phyloP scores from a whole-genome alignment of 371 early-diverging fungal genomes.

The Lichtheimia ramosa region DNA sequence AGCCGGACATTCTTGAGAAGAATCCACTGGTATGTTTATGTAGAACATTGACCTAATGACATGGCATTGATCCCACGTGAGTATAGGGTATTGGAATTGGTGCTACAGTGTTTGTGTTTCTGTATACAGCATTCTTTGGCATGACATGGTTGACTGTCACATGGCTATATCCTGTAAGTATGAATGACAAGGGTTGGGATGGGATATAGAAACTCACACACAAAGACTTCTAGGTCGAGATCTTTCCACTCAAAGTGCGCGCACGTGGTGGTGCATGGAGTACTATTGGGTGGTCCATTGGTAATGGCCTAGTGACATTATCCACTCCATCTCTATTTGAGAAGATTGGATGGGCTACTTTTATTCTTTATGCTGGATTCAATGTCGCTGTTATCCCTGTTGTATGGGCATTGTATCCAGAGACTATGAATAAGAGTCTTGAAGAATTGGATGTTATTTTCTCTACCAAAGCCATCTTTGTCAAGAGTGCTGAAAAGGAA shows the following conservation, averaged over 20 bases:
- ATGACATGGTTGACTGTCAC: constrained; percentile 44
- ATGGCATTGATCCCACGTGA: background rate
- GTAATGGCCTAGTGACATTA: constrained; percentile 41
- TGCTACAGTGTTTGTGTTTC: constrained; percentile 37
- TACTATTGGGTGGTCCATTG: constrained; percentile 42
- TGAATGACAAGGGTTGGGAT: constrained; percentile 44
- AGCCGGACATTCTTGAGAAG: constrained; percentile 28
- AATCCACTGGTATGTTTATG: constrained; percentile 15
- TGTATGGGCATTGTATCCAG: constrained; percentile 32
- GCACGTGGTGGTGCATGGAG: constrained; percentile 44
- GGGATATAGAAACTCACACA: constrained; percentile 25
- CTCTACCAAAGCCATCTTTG: constrained; percentile 29
- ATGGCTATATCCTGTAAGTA: constrained; percentile 37
- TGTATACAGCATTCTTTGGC: constrained; percentile 42
- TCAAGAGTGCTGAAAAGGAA: constrained; percentile 38
- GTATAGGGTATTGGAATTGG: constrained; percentile 31
- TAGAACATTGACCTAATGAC: background rate
- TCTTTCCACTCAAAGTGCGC: constrained; percentile 35
- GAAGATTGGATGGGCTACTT: constrained; percentile 36
- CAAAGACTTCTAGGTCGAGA: constrained; percentile 15
- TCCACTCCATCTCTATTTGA: constrained; percentile 38
- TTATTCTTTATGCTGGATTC: constrained; percentile 34
- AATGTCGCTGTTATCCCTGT: constrained; percentile 35
- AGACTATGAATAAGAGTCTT: constrained; percentile 33
- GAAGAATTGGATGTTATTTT: constrained; percentile 44